Base-by-base conservation (phyloP, 495 filamentous ascomycete species). In the Lepraria neglecta region DNA sequence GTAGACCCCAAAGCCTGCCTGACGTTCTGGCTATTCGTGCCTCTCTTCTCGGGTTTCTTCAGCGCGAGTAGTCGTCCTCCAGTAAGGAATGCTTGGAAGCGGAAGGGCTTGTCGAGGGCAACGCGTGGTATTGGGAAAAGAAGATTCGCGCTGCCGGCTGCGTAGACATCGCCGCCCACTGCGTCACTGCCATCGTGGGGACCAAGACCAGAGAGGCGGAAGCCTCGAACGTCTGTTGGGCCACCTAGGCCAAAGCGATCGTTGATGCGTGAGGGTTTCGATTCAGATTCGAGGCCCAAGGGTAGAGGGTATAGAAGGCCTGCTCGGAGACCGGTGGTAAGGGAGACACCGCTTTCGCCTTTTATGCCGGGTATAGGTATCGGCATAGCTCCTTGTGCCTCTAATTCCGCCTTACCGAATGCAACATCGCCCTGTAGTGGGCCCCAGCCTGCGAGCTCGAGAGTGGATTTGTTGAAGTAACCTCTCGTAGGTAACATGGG, bases 161-260 rank as follows among this genome's bases (percentile, higher is more conserved):
- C 86, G 69, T 91, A 97, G 9, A 95, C 75, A 72, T 98, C 94
- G 5, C 94, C 94, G 15, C 94, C 94, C 5, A 96, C 84, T 4
- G 91, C 83, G 73, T 97, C 94, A 14, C 71, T 63, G 3, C 90
- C 88, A 68, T 97, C 94, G 63, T 83, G 88, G 5, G 92, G 90
- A 14, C 94, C 94, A 15, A 97, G 78, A 4, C 95, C 95, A 24
- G 83, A 86, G 43, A 96, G 80, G 33, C 89, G 87, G 80, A 97
- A 98, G 6, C 92, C 94, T 55, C 94, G 87, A 33, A 98, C 90
- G 70, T 96, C 91, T 24, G 91, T 95, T 0, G 94, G 92, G 0
- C 95, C 94, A 50, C 94, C 94, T 44, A 98, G 89, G 56, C 87
- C 82, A 78, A 98, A 97, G 35, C 94, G 91, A 72, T 98, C 94